Conservation (phyloP, 2,329 filamentous ascomycete genomes). For the Colletotrichum falcatum region DNA sequence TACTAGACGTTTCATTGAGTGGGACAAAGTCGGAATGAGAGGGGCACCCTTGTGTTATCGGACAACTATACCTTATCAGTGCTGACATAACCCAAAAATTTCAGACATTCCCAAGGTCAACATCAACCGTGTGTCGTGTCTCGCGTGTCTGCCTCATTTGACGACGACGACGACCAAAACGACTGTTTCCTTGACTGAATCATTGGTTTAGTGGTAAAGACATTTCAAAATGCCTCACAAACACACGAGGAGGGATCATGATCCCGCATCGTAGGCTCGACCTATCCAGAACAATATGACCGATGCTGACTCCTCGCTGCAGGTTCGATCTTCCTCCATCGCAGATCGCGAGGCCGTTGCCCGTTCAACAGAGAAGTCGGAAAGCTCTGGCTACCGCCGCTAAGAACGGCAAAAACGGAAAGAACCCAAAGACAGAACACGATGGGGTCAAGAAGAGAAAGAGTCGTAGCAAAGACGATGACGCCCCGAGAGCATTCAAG, state of each 20-base stretch:
- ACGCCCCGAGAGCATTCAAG: constrained; percentile 89
- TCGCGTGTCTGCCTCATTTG: constrained; percentile 2
- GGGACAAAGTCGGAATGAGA: not conserved
- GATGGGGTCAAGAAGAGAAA: constrained; percentile 54
- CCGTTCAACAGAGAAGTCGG: constrained; percentile 51
- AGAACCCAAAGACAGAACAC: constrained; percentile 46
- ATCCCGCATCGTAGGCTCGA: constrained; percentile 63
- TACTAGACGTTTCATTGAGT: constrained; percentile 8
- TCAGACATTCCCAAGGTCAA: not conserved
- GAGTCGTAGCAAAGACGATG: constrained; percentile 69
- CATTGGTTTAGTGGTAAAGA: not conserved
- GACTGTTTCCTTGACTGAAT: constrained; percentile 1
- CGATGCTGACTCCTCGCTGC: constrained; percentile 29
- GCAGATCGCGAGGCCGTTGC: constrained; percentile 63
- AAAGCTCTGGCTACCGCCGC: constrained; percentile 17
- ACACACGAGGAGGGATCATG: constrained; percentile 76
- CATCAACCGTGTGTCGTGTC: too few species aligned
- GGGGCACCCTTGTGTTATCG: constrained; percentile 13
- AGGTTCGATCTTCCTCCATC: constrained; percentile 65
- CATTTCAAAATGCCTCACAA: constrained; percentile 81
- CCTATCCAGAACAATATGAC: not conserved
- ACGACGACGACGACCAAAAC: not conserved
- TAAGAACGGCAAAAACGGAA: constrained; percentile 45
- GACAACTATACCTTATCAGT: constrained; percentile 3
- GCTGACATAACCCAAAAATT: constrained; percentile 34